Base-by-base conservation (phyloP, 805 yeast species). In the Yarrowia sp. region DNA sequence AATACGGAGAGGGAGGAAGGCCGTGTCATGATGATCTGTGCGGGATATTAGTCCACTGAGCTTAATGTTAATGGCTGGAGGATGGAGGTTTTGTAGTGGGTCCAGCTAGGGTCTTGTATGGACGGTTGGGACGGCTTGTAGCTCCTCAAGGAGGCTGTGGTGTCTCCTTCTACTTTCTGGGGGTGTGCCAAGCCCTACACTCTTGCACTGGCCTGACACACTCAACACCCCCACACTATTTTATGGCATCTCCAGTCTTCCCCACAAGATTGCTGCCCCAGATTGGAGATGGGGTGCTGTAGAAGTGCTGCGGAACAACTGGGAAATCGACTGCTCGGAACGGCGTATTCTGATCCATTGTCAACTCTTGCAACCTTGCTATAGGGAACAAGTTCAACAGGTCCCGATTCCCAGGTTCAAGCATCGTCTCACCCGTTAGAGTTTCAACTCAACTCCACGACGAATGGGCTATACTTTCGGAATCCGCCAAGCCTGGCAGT, bases 21-120 rank as follows among this genome's bases (percentile, higher is more conserved):
- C 52, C 52, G 63, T 40, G 63, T 33, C 47, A 17, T 40, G 67
- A 33, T 44, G 42, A 52, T 47, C 43, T 50, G 42, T 34, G 67
- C 60, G 40, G 61, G 34, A 52, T 50, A 47, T 47, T 52, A 50
- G 42, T 50, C 56, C 56, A 38, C 58, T 14, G 58, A 52, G 58
- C 58, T 52, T 52, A 52, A 52, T 52, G 58, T 52, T 52, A 52
- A 52, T 19, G 58, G 53, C 9, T 13, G 10, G 39, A 17, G 40
- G 30, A 24, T 49, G n/a, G 56, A 12, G n/a, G 24, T 34, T 15
- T 17, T 17, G 40, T 17, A 34, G 40, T 12, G n/a, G 56, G 30
- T 50, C 30, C n/a, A 6, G 30, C 17, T 17, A 15, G 13, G 24
- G 20, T 33, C 14, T 49, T 47, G 52, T 44, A 44, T 44, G 30